These are phyloP conservation scores for Barbarea vulgaris DNA, from an alignment of 345 rosid genomes.

Conservation along the genomic window DNA sequence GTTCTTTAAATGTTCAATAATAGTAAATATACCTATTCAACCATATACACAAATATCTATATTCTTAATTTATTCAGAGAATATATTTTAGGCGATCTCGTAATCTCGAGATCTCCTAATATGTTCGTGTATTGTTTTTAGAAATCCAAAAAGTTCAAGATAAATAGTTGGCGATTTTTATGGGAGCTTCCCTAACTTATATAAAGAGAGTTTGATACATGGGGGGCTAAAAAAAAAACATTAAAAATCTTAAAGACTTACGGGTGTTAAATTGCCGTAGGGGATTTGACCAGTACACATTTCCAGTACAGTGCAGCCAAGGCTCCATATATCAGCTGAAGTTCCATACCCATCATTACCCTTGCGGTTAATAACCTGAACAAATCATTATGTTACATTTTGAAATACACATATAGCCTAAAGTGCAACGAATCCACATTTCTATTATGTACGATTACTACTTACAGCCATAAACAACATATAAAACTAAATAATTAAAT, in stretches of 20 bases:
- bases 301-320: constrained; percentile 88
- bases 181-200: not conserved
- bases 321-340: constrained; percentile 95
- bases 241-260: constrained; percentile 41
- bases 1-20: too few relatives aligned
- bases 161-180: not conserved
- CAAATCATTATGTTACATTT: constrained; percentile 22
- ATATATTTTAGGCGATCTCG: too few relatives aligned
- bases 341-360: constrained; percentile 66
- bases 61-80: too few relatives aligned
- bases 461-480: not conserved
- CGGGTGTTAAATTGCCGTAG: constrained; percentile 55
- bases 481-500: not conserved
- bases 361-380: constrained; percentile 66
- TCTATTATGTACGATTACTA: not conserved
- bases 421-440: not conserved
- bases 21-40: too few relatives aligned
- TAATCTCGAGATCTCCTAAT: too few relatives aligned
- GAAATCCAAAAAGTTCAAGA: not conserved
- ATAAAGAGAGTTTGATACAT: too few relatives aligned
- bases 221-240: too few relatives aligned
- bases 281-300: constrained; percentile 73
- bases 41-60: too few relatives aligned
- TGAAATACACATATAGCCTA: not conserved
- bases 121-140: not conserved